Evolutionary conservation across 2,329 filamentous ascomycete genomes (phyloP).

Genomic region (Sclerotinia spermophila): DNA sequence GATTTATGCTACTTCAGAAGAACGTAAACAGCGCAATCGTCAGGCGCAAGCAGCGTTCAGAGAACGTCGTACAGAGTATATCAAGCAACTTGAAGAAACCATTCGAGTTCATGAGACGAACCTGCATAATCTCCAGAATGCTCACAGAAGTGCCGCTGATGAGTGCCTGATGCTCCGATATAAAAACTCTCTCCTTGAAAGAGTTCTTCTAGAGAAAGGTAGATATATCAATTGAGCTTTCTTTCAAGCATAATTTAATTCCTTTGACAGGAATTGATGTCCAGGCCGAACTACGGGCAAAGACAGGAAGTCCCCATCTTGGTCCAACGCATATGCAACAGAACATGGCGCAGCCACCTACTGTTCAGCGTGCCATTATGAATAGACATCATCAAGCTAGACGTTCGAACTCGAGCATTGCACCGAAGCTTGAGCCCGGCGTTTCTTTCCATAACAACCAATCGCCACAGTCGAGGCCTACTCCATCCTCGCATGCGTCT

Average conservation of each 20-base stretch:
- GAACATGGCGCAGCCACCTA: conserved; percentile 67
- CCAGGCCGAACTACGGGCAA: conserved; percentile 88
- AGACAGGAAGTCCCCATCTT: conserved; percentile 81
- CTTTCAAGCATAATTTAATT: conserved; percentile 20
- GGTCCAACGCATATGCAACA: conserved; percentile 65
- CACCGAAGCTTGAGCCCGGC: conserved; percentile 66
- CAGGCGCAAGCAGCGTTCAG: conserved; percentile 97
- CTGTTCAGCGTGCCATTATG: conserved; percentile 75
- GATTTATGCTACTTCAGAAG: conserved; percentile 99
- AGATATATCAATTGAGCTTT: conserved; percentile 21
- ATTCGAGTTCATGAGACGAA: conserved; percentile 97
- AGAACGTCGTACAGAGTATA: conserved; percentile 96
- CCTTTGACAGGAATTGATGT: conserved; percentile 78
- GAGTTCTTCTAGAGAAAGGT: conserved; percentile 96
- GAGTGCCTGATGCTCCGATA: conserved; percentile 98
- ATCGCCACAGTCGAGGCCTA: conserved; percentile 74
- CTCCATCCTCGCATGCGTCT: conserved; percentile 73
- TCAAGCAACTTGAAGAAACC: conserved; percentile 96
- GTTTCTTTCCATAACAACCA: conserved; percentile 33
- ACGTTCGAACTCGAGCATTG: conserved; percentile 68
- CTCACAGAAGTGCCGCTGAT: conserved; percentile 89
- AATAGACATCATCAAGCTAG: conserved; percentile 71
- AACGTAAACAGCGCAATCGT: conserved; percentile 94
- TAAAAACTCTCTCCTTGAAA: conserved; percentile 94
- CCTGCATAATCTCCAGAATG: conserved; percentile 86